phyloP scores from a whole-genome alignment of 176 grass and related monocot species.

The Carex parvula region DNA sequence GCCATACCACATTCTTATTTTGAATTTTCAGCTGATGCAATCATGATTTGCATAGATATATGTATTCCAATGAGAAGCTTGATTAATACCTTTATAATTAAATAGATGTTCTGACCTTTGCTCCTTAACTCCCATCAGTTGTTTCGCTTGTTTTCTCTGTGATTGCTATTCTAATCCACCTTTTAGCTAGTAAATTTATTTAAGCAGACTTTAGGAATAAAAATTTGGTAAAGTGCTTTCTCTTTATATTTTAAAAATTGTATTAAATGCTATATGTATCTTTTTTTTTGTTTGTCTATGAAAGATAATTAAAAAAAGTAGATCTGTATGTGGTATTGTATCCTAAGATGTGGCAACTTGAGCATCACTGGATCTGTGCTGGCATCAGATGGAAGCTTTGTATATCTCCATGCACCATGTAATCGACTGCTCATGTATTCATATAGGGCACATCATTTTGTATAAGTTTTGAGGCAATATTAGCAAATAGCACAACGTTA shows the following conservation, averaged over 20 bases:
- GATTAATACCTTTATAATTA: not conserved
- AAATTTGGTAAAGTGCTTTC: not conserved
- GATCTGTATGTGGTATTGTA: not conserved
- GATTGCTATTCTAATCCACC: not conserved
- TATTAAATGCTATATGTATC: not conserved
- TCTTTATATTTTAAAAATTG: not conserved
- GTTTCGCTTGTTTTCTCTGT: not conserved
- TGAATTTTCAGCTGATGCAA: constrained; percentile 1
- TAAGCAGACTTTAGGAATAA: not conserved
- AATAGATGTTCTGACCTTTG: not conserved
- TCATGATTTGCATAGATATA: not conserved
- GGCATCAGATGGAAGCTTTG: not conserved
- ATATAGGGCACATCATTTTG: not conserved
- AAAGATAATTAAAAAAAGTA: not conserved
- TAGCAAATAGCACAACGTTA: not conserved
- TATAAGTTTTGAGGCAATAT: not conserved
- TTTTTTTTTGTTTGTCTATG: not conserved
- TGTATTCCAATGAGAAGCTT: not conserved
- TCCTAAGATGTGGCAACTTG: not conserved
- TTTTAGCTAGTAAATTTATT: not conserved
- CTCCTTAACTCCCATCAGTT: not conserved
- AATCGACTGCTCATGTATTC: not conserved
- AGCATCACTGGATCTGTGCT: not conserved
- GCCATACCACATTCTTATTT: not conserved
- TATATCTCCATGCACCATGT: not conserved